Percentiles rank a stretch among this genome's conserved stretches.
Evolutionary conservation across 225 moss, liverwort and hornwort genomes (phyloP).

Genomic region (Sphagnum contortum): DNA sequence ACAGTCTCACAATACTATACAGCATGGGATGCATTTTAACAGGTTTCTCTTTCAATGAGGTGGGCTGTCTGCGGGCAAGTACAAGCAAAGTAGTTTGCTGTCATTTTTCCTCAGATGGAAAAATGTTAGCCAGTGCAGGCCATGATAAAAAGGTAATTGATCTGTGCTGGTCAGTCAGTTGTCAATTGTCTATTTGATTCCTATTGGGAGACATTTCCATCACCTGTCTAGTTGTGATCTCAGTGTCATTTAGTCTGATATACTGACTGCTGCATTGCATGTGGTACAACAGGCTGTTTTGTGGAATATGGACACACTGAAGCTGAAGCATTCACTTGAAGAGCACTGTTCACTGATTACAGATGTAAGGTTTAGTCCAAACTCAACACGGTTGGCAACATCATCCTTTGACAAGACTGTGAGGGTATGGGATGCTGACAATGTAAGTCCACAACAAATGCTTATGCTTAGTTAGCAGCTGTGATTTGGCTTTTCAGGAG

Average conservation of each 20-base stretch:
- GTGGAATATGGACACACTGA: slow-evolving; percentile 99
- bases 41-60: slow-evolving; percentile 98
- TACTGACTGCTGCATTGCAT: too few species aligned
- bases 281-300: slow-evolving; percentile 55
- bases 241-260: too few species aligned
- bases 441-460: slow-evolving; percentile 39
- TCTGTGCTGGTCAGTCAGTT: too few species aligned
- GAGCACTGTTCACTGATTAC: slow-evolving; percentile 96
- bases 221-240: too few species aligned
- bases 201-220: too few species aligned
- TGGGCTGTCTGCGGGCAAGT: slow-evolving; percentile 95
- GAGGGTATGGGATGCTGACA: slow-evolving; percentile 99
- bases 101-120: slow-evolving; percentile 97
- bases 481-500: too few species aligned
- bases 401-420: slow-evolving; percentile 99
- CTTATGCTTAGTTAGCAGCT: background rate
- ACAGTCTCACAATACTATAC: too few species aligned
- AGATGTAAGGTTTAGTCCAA: slow-evolving; percentile 95
- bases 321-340: slow-evolving; percentile 90
- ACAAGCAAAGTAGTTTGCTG: slow-evolving; percentile 97
- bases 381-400: slow-evolving; percentile 90
- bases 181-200: too few species aligned
- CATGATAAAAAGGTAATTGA: slow-evolving; percentile 82
- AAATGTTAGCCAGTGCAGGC: slow-evolving; percentile 94
- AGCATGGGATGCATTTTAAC: slow-evolving; percentile 6